Percentiles rank a stretch among this genome's conserved stretches.
Conservation (phyloP, 176 grass and related monocot species). For the Aegilops umbellulata region DNA sequence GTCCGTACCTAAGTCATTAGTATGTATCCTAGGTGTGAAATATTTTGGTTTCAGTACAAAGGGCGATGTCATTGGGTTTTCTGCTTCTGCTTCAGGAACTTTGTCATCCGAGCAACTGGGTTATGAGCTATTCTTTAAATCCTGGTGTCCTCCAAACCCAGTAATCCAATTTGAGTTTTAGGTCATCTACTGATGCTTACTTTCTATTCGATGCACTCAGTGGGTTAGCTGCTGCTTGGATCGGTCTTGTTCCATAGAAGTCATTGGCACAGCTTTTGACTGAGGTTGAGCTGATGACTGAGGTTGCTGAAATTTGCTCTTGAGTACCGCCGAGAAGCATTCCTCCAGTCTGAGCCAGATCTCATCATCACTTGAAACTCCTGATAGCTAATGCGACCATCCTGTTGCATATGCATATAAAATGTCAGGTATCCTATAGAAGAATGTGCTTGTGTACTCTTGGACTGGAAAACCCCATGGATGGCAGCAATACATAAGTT, state of each 20-base stretch:
- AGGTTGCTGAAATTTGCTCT: constrained; percentile 53
- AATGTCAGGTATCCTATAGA: constrained; percentile 30
- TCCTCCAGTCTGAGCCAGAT: constrained; percentile 85
- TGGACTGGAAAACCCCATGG: background rate
- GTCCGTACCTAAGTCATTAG: constrained; percentile 36
- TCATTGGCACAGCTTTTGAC: constrained; percentile 62
- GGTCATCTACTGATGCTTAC: constrained; percentile 28
- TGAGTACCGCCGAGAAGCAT: constrained; percentile 63
- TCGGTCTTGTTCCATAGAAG: constrained; percentile 34
- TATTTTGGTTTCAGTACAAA: constrained; percentile 38
- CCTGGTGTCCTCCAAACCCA: constrained; percentile 8
- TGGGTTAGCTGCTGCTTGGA: constrained; percentile 28
- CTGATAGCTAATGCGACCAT: constrained; percentile 86
- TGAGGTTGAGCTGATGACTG: constrained; percentile 67
- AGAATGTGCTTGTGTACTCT: background rate
- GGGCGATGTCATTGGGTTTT: constrained; percentile 16
- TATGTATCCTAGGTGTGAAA: constrained; percentile 40
- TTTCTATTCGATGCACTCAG: constrained; percentile 20
- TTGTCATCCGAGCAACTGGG: constrained; percentile 30
- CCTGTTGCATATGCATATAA: constrained; percentile 53
- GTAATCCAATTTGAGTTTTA: constrained; percentile 32
- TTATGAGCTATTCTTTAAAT: constrained; percentile 17
- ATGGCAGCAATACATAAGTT: background rate
- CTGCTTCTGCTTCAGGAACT: constrained; percentile 35
- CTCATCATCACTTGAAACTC: constrained; percentile 95